Conservation (phyloP, 1,139 yeast genomes). For the Neolecta irregularis region DNA sequence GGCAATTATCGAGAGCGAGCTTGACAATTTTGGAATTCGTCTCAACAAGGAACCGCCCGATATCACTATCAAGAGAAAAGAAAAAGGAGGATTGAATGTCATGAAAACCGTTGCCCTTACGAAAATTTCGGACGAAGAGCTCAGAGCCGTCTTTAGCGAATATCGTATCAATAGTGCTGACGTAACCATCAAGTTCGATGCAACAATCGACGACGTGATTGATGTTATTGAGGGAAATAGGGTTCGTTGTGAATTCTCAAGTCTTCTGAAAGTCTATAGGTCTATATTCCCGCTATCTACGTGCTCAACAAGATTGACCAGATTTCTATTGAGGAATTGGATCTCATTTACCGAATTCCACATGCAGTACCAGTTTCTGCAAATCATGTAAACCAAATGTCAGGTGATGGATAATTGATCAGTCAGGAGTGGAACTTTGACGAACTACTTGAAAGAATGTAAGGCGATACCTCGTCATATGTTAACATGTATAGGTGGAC, state of each 20-base stretch:
- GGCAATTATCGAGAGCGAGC: conserved; percentile 78
- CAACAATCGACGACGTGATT: conserved; percentile 48
- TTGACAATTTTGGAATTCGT: conserved; percentile 95
- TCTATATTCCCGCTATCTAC: conserved; percentile 87
- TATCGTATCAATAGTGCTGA: conserved; percentile 94
- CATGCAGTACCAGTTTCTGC: conserved; percentile 94
- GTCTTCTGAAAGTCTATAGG: conserved; percentile 78
- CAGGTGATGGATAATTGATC: neutral
- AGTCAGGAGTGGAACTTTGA: conserved; percentile 81
- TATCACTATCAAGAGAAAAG: conserved; percentile 78
- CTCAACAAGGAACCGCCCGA: conserved; percentile 81
- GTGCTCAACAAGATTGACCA: conserved; percentile 92
- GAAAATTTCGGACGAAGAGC: conserved; percentile 79
- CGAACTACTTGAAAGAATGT: conserved; percentile 77
- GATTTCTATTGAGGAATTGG: conserved; percentile 82
- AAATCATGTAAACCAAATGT: conserved; percentile 34
- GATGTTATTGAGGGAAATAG: no score
- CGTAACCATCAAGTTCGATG: conserved; percentile 90
- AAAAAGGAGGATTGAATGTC: conserved; percentile 86
- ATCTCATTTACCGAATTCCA: conserved; percentile 76
- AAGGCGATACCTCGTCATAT: neutral
- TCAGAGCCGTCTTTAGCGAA: conserved; percentile 89
- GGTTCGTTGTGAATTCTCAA: conserved; percentile 1
- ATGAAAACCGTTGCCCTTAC: conserved; percentile 89
- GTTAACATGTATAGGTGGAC: conserved; percentile 39